Evolutionary conservation across 164 flowering plant species (phyloP), one percentile per base, ranked within the genome.

Genomic region (Nymphaea thermarum): DNA sequence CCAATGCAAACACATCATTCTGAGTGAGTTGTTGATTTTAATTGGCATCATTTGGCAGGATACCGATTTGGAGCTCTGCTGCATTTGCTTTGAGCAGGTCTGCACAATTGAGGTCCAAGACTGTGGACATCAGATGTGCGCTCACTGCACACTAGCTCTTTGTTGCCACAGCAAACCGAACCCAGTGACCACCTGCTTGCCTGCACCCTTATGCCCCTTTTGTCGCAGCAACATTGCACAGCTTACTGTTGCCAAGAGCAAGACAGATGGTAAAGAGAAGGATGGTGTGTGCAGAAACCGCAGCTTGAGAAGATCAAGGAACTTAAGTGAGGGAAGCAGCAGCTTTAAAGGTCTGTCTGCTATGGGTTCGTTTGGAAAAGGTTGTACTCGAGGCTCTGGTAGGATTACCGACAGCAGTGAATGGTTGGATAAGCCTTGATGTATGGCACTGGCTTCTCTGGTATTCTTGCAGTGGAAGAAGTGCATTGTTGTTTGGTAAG

Each of bases 41-140:
- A 51, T 51, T 51, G 57, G 57, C 57, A 51, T 51, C 12, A 51
- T 62, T 62, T 62, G 3, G 14, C 57, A 51, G 57, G 57, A 10
- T 51, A 51, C 87, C 63, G 94, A 90, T 4, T 62, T 82, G 12
- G 97, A 88, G 62, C 66, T 91, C 10, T 94, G 97, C 74, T 86
- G 89, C 81, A 91, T 94, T 68, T 94, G 99, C 82, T 94, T 94
- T 65, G 99, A 94, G 71, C 91, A 90, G 68, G 86, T 82, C 12
- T 94, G 97, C 81, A 84, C 92, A 55, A 91, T 94, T 62, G 95
- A 94, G 77, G 96, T 94, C 42, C 93, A 84, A 76, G 79, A 82
- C 73, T 94, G 99, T 63, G 96, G 97, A 66, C 97, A 94, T 73
- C 96, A 87, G 66, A 94, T 94, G 99, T 94, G 99, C 80, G 99